phyloP scores from a whole-genome alignment of 345 rosid species.

The Populus deltoides region DNA sequence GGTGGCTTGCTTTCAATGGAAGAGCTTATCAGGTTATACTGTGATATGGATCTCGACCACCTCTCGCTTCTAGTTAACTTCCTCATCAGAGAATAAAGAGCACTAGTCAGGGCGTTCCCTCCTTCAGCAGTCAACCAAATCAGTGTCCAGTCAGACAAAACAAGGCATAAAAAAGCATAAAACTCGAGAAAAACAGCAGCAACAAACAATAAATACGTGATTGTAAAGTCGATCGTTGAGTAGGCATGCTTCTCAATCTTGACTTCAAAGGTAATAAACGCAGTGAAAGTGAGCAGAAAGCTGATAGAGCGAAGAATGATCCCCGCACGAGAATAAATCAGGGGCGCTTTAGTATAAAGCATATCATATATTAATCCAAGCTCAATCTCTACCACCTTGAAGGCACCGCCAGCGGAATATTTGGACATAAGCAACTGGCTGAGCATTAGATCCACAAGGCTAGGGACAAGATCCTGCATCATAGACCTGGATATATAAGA shows the following conservation, averaged over 20 bases:
- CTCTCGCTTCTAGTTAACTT: too few species aligned
- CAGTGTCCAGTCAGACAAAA: slow-evolving; percentile 2
- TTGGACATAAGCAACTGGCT: neutral
- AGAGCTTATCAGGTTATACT: too few species aligned
- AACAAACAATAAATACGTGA: slow-evolving; percentile 34
- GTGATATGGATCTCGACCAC: too few species aligned
- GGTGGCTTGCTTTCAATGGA: accelerated
- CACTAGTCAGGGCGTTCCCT: neutral
- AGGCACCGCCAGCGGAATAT: slow-evolving; percentile 13
- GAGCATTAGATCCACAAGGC: neutral
- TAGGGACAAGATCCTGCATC: neutral
- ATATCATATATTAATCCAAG: neutral
- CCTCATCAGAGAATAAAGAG: neutral
- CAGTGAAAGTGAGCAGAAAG: slow-evolving; percentile 4
- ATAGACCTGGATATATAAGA: neutral
- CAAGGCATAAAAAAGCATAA: neutral
- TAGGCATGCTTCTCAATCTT: neutral
- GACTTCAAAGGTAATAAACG: slow-evolving; percentile 14
- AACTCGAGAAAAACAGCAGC: slow-evolving; percentile 35
- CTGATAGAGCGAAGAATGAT: slow-evolving; percentile 7
- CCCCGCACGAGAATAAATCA: slow-evolving; percentile 4
- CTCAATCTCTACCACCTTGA: slow-evolving; percentile 38
- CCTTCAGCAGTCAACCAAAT: neutral
- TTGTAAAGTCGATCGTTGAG: slow-evolving; percentile 18
- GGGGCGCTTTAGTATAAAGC: too few species aligned